Percentiles rank a stretch among this genome's conserved stretches.
phyloP scores from a whole-genome alignment of 306 rosid species.

The Dalbergia oliveri region DNA sequence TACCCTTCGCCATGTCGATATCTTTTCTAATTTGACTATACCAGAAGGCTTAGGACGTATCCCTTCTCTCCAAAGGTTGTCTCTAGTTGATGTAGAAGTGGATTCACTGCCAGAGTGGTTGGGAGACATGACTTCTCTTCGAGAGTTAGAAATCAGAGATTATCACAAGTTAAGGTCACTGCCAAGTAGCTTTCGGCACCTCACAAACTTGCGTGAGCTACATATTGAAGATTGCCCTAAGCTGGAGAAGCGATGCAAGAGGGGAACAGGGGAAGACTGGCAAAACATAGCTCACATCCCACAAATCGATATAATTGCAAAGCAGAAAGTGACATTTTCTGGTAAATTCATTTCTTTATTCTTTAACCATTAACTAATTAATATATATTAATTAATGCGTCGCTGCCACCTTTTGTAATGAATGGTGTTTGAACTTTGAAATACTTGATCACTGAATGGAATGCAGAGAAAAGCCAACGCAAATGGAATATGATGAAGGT shows the following conservation, averaged over 20 bases:
- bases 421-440: too few species aligned
- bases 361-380: too few species aligned
- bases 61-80: background rate
- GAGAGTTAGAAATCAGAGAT: background rate
- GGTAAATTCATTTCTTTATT: background rate
- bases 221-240: background rate
- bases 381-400: too few species aligned
- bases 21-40: too few species aligned
- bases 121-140: constrained; percentile 21
- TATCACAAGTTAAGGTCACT: background rate
- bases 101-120: constrained; percentile 15
- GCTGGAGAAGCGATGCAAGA: background rate
- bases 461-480: too few species aligned
- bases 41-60: constrained; percentile 9
- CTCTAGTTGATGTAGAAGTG: fast-evolving
- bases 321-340: background rate
- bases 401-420: too few species aligned
- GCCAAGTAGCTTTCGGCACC: background rate
- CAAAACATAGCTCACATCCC: constrained; percentile 17
- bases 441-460: too few species aligned
- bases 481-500: too few species aligned
- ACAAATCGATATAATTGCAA: too few species aligned
- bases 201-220: background rate
- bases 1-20: background rate
- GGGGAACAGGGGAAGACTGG: constrained; percentile 23